phyloP scores from a whole-genome alignment of 1,284 basidiomycete genomes.

The Ganoderma multipileum region DNA sequence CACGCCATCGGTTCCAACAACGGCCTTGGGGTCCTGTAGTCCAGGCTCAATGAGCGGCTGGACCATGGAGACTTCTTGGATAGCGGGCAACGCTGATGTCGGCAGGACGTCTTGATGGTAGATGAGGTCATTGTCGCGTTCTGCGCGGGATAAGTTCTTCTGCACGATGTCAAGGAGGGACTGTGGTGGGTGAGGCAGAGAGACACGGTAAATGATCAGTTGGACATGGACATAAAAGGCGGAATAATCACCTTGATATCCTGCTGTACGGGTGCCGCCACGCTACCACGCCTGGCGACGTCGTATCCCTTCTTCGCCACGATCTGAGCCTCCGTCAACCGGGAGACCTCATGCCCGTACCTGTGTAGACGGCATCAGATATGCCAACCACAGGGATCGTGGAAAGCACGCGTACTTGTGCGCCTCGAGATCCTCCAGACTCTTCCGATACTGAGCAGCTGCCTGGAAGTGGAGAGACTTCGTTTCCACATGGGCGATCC shows the following conservation, averaged over 20 bases:
- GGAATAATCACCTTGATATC: slow-evolving; percentile 74
- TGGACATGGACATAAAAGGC: too few relatives aligned
- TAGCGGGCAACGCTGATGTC: slow-evolving; percentile 68
- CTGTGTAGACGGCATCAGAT: slow-evolving; percentile 45
- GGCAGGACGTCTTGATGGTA: slow-evolving; percentile 92
- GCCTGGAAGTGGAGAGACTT: slow-evolving; percentile 91
- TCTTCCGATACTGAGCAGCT: slow-evolving; percentile 90
- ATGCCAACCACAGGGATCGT: neutral
- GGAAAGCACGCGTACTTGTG: slow-evolving; percentile 58
- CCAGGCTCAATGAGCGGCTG: slow-evolving; percentile 66
- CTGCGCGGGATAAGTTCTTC: slow-evolving; percentile 74
- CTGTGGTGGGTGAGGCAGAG: slow-evolving; percentile 41
- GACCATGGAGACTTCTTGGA: slow-evolving; percentile 77
- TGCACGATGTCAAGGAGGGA: slow-evolving; percentile 74
- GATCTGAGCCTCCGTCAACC: slow-evolving; percentile 71
- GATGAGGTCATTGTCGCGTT: slow-evolving; percentile 95
- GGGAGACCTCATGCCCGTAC: slow-evolving; percentile 86
- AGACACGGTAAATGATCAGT: neutral
- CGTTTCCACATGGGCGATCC: slow-evolving; percentile 83
- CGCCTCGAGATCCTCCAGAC: slow-evolving; percentile 89
- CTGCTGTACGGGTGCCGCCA: slow-evolving; percentile 67
- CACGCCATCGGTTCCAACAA: slow-evolving; percentile 55
- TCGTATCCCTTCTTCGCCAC: slow-evolving; percentile 81
- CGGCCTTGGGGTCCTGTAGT: slow-evolving; percentile 65
- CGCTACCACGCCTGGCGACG: slow-evolving; percentile 67